Evolutionary conservation across 345 rosid species (phyloP), one percentile per base, ranked within the genome.

Genomic region (Barbarea vulgaris): DNA sequence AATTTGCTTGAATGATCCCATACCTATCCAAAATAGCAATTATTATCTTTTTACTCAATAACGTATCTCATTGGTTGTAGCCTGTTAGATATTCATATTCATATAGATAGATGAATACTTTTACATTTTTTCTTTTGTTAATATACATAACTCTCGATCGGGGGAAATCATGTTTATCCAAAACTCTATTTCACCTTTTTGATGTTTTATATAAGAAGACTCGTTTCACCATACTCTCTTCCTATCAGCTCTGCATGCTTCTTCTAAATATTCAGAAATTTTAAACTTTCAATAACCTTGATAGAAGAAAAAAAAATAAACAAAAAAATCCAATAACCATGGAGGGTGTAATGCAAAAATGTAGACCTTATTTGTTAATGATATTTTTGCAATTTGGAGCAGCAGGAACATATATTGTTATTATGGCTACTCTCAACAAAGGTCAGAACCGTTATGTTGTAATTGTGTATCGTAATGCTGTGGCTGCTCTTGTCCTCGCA

Each of bases 401-500:
- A 12, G 91, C 91, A 1, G 97, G 98, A 21, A 85, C 63, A 48
- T 88, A 85, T 80, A 86, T 88, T 63, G 78, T 93, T 42, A 75
- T 82, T 77, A 82, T 78, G 86, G 77, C 67, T 0, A 85, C 89
- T 56, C 94, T 88, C n/a, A 88, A 82, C 36, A 84, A 77, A 24
- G 97, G 98, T 77, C 91, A 89, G 88, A 91, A 88, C 59, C 85
- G 89, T 25, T 86, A 88, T 57, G 91, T 89, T 19, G 82, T 88
- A 9, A 77, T 93, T 41, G 92, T 87, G 50, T 93, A 89, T 58
- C 89, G 94, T 44, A 91, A 93, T 67, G 85, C 77, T 17, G 48
- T 91, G 15, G 94, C 94, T n/a, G 86, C 97, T 21, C 80, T 91
- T 39, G 82, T 79, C 9, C 86, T 93, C 9, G 91, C 89, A 17